Percentiles rank a stretch among this genome's conserved stretches.
These are phyloP conservation scores for Rhodosporidiobolus odoratus DNA, from an alignment of 768 basidiomycete species.

Conservation along the genomic window DNA sequence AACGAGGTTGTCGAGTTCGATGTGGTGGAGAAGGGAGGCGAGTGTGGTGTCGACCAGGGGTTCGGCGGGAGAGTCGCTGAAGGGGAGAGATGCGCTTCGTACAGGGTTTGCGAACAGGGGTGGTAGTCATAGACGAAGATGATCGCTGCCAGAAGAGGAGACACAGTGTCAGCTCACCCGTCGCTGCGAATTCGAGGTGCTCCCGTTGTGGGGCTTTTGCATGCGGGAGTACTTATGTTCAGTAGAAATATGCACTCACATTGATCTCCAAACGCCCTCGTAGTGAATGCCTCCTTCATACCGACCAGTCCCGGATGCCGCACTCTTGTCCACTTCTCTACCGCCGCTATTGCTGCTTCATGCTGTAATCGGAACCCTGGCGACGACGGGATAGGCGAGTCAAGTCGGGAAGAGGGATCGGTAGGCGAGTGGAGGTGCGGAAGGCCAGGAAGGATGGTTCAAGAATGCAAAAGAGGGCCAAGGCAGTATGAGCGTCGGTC, in stretches of 20 bases:
- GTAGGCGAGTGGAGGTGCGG: no score
- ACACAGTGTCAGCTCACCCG: not conserved
- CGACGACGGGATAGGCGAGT: no score
- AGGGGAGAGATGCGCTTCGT: slow-evolving; percentile 64
- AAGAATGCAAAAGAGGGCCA: not conserved
- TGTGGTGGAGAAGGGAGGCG: slow-evolving; percentile 60
- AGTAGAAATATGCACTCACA: slow-evolving; percentile 55
- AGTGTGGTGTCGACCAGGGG: slow-evolving; percentile 46
- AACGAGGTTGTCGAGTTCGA: not conserved
- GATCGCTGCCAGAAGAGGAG: slow-evolving; percentile 59
- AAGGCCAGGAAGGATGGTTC: no score
- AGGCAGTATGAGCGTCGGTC: no score
- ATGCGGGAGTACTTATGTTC: not conserved
- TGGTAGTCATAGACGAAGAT: slow-evolving; percentile 88
- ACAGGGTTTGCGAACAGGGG: slow-evolving; percentile 71
- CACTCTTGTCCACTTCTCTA: slow-evolving; percentile 80
- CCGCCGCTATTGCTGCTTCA: slow-evolving; percentile 70
- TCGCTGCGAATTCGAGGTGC: no score
- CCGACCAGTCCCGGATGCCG: slow-evolving; percentile 78
- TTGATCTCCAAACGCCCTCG: slow-evolving; percentile 81
- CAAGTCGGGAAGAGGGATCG: no score
- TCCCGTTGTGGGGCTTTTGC: no score
- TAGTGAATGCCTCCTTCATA: slow-evolving; percentile 89
- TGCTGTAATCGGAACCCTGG: slow-evolving; percentile 76
- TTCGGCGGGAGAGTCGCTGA: slow-evolving; percentile 37